Evolutionary conservation across 73 alveolate genomes (phyloP).

Genomic region (Symbiodinium natans): DNA sequence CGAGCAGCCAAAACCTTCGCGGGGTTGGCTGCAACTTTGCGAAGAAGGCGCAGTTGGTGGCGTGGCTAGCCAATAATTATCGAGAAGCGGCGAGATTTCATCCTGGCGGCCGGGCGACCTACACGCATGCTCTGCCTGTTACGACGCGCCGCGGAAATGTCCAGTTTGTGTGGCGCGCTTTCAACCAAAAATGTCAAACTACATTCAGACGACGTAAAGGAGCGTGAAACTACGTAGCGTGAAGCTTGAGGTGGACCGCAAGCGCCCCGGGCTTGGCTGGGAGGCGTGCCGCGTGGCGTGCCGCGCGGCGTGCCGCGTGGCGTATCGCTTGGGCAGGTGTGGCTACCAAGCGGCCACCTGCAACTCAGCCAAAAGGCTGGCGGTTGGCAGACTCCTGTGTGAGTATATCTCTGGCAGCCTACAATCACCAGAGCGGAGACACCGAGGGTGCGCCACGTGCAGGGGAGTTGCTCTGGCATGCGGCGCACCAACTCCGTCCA

Average conservation of each 20-base stretch:
- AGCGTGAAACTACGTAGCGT: not conserved
- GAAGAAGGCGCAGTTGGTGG: not conserved
- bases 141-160: not conserved
- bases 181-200: not conserved
- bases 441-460: not conserved
- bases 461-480: not conserved
- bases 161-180: not conserved
- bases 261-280: not conserved
- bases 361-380: not conserved
- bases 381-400: not conserved
- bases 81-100: not conserved
- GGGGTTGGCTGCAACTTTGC: not conserved
- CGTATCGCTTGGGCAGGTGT: not conserved
- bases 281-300: no score
- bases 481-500: not conserved
- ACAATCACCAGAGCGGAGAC: not conserved
- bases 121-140: not conserved
- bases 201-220: not conserved
- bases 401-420: not conserved
- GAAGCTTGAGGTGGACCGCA: not conserved
- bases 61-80: not conserved
- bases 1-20: not conserved
- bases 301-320: constrained; percentile 7
- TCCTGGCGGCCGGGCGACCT: not conserved
- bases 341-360: not conserved